Evolutionary conservation across 2,329 filamentous ascomycete species (phyloP).

Genomic region (Leptographium procerum): DNA sequence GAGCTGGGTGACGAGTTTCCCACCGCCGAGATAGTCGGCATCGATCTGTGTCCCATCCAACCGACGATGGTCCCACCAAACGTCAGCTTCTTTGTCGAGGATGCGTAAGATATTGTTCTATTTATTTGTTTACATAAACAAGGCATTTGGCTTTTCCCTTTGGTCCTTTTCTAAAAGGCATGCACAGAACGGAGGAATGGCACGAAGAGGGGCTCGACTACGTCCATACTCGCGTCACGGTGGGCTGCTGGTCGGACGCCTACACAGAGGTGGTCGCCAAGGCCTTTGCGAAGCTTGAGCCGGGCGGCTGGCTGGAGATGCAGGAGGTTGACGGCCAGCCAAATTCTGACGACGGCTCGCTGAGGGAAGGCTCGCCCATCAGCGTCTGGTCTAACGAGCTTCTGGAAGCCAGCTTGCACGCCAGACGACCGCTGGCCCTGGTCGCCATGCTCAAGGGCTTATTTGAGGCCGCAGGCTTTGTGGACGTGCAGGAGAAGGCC

Average conservation of each 20-base stretch:
- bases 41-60: conserved; percentile 58
- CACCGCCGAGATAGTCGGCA: conserved; percentile 45
- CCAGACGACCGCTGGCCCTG: conserved; percentile 12
- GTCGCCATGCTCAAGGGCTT: conserved; percentile 14
- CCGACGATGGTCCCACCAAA: conserved; percentile 57
- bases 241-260: conserved; percentile 39
- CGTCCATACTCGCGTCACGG: conserved; percentile 38
- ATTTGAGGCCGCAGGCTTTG: conserved; percentile 19
- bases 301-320: conserved; percentile 44
- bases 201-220: conserved; percentile 42
- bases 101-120: conserved; percentile 33
- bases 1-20: conserved; percentile 55
- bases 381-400: conserved; percentile 15
- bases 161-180: background rate
- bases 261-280: conserved; percentile 37
- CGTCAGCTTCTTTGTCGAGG: conserved; percentile 63
- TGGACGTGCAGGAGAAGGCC: conserved; percentile 18
- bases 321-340: conserved; percentile 31
- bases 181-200: conserved; percentile 31
- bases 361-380: conserved; percentile 11
- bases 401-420: conserved; percentile 6
- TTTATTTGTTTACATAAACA: too few relatives aligned
- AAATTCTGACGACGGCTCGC: conserved; percentile 17
- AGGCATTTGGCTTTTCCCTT: too few relatives aligned
- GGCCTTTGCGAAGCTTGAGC: conserved; percentile 35